Evolutionary conservation across 2,329 filamentous ascomycete genomes (phyloP), one percentile per base, ranked within the genome.

Genomic region (Botrytis fabae): DNA sequence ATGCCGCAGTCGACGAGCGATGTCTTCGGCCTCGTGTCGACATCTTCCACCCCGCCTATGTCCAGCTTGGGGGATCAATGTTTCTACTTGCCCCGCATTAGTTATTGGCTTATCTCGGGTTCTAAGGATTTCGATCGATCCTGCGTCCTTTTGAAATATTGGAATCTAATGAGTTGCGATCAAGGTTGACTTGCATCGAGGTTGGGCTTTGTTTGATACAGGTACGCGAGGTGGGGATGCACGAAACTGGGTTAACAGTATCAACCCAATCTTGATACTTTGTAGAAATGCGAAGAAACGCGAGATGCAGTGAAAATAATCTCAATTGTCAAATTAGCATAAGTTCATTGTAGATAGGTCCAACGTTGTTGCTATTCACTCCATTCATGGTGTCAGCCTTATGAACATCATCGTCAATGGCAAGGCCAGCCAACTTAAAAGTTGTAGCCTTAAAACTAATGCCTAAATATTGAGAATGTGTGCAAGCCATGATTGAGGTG

Each of bases 1-100:
- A 91, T 74, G 88, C 84, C 74, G 88, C 88, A 60, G 89, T 92
- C 73, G 89, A 91, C 74, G 90, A 90, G 76, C 90, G 88, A 79
- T 90, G 89, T 74, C 89, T 86, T 80, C 88, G 85, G 73, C 85
- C 83, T 75, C 84, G 84, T 74, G 83, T 81, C 75, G 87, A 84
- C 85, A 89, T 89, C 80, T 80, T 80, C 76, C 77, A 77, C 76
- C 66, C 78, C 78, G 76, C 78, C 79, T 72, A 77, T 77, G 76
- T 78, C 78, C 77, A 69, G 65, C 65, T 72, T 74, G 60, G 71
- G 72, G 44, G 59, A 73, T 79, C 73, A 75, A 69, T 46, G 51
- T 63, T 69, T 72, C 70, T 73, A 66, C 63, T 71, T 66, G 70
- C 77, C 75, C 78, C 72, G 78, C 79, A 80, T 80, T 63, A 61